Base-by-base conservation (phyloP, 768 basidiomycete genomes). In the Dendrothele bispora region DNA sequence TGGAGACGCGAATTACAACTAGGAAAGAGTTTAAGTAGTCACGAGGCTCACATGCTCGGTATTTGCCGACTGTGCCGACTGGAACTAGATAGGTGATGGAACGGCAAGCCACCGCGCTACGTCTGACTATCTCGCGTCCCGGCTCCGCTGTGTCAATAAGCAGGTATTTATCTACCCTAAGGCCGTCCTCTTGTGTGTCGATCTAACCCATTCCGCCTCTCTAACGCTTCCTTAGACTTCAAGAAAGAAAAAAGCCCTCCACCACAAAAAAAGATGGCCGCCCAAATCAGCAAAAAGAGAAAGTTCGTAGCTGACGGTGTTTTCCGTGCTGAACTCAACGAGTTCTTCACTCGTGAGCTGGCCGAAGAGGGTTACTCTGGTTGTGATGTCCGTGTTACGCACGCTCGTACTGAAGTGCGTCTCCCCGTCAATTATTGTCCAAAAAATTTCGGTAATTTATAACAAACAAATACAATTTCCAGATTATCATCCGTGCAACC, bases 351-450 rank as follows among this genome's bases (percentile, higher is more conserved):
- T 51, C 86, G 94, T 59, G 95, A 98, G 73, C 90, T 98, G 61
- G 91, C 97, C 46, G 95, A 95, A 74, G 97, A 99, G 73, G 95
- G 95, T 60, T 99, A 98, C 83, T 98, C 97, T 74, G 97, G 97
- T 46, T 99, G 97, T 71, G 97, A 99, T 74, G 97, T 99, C 69
- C 93, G 97, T 64, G 95, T 98, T 53, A 98, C 97, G 58, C 95
- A 98, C 70, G 95, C 95, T 54, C 90, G 95, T 64, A 99, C 97
- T 60, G 97, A 99, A 79, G 91, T 91, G 65, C 49, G 47, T 53
- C 14, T 42, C 18, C 24, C 3, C 21, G 26, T 30, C n/a, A 12
- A n/a, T 26, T 21, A 4, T 12, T 7, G 24, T 20, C 7, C 14
- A 26, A n/a, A 37, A 11, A 21, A 26, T 41, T 28, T 7, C 35